A percentile compares a stretch with the other conserved stretches of the same genome.
Conservation (phyloP, 169 alveolate species). For the Eimeria nieschulzi region DNA sequence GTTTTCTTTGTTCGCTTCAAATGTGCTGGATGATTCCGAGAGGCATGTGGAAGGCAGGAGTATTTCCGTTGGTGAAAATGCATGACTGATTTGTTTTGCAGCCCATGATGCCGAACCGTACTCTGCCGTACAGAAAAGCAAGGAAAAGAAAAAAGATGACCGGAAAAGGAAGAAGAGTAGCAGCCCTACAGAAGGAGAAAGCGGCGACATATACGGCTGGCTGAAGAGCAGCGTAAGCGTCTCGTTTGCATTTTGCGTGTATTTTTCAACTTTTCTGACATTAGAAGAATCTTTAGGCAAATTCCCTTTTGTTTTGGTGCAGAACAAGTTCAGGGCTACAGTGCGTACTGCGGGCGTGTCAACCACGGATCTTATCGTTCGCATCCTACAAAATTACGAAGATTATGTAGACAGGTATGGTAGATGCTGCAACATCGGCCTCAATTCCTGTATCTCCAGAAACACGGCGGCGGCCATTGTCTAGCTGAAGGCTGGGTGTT, state of each 20-base stretch:
- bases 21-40: neutral
- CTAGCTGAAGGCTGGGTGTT: neutral
- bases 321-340: slow-evolving; percentile 93
- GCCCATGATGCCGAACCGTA: slow-evolving; percentile 97
- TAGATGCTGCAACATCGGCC: neutral
- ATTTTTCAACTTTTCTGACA: neutral
- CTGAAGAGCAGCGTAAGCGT: slow-evolving; percentile 81
- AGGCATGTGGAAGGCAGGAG: neutral
- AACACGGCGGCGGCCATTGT: neutral
- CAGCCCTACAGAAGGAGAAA: slow-evolving; percentile 78
- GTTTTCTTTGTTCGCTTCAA: neutral
- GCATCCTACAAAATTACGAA: slow-evolving; percentile 96
- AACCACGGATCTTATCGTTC: slow-evolving; percentile 95
- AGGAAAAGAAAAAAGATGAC: slow-evolving; percentile 68
- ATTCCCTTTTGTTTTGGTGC: neutral
- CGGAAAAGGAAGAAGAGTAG: slow-evolving; percentile 78
- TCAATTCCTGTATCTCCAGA: neutral
- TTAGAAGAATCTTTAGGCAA: neutral
- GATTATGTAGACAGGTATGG: slow-evolving; percentile 89
- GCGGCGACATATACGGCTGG: slow-evolving; percentile 93
- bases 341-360: slow-evolving; percentile 96
- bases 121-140: slow-evolving; percentile 80
- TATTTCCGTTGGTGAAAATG: neutral
- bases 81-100: neutral
- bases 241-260: neutral